phyloP scores from a whole-genome alignment of 257 asterid genomes.

The Ilex aquifolium region DNA sequence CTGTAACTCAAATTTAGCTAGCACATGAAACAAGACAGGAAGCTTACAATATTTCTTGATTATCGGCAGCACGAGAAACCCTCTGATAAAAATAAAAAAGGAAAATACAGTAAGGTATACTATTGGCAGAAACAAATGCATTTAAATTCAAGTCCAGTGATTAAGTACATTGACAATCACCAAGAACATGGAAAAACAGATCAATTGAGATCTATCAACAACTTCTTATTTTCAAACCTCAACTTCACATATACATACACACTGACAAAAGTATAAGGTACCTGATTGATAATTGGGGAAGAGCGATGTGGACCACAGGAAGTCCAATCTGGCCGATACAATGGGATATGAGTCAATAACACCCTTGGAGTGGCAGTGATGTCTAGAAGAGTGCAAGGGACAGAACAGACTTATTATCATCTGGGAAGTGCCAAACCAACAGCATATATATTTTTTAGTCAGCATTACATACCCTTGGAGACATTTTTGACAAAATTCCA shows the following conservation, averaged over 20 bases:
- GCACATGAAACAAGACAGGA: conserved; percentile 12
- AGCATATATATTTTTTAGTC: conserved; percentile 13
- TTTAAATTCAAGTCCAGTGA: too few species aligned
- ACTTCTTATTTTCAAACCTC: too few species aligned
- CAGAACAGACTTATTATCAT: conserved; percentile 9
- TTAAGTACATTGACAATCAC: too few species aligned
- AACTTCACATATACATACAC: too few species aligned
- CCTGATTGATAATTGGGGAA: conserved; percentile 84
- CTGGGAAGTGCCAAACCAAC: conserved; percentile 4
- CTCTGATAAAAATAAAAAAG: conserved; percentile 43
- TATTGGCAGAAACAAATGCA: too few species aligned
- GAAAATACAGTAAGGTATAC: not conserved
- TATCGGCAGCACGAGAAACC: conserved; percentile 37
- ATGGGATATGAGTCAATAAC: conserved; percentile 85
- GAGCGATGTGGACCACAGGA: conserved; percentile 79
- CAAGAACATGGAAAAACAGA: too few species aligned
- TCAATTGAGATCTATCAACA: too few species aligned
- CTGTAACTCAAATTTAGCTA: conserved; percentile 8
- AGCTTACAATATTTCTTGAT: conserved; percentile 65
- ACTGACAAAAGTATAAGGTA: conserved; percentile 4
- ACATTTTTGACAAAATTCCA: conserved; percentile 55
- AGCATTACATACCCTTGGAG: conserved; percentile 43
- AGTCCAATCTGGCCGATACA: conserved; percentile 73
- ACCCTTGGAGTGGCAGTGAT: conserved; percentile 49
- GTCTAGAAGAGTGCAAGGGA: conserved; percentile 33